Conservation (phyloP, 768 basidiomycete species). For the Rhodocollybia butyracea region DNA sequence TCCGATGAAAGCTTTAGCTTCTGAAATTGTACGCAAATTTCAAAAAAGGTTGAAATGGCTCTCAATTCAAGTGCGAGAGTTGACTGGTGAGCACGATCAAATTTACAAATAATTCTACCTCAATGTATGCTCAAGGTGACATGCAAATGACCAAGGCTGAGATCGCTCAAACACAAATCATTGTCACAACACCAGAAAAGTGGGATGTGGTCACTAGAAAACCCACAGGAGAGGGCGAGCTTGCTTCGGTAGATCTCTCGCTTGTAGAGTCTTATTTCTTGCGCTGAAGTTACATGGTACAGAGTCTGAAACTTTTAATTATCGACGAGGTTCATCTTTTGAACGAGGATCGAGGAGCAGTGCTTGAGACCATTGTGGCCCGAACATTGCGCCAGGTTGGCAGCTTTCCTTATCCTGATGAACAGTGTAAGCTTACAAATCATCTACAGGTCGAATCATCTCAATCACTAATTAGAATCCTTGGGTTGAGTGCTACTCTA, state of each 20-base stretch:
- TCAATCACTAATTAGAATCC: conserved; percentile 93
- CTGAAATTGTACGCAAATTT: conserved; percentile 92
- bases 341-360: conserved; percentile 97
- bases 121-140: conserved; percentile 53
- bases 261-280: neutral
- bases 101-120: conserved; percentile 8
- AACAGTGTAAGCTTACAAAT: neutral
- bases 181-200: conserved; percentile 98
- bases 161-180: conserved; percentile 93
- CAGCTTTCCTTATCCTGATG: neutral
- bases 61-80: conserved; percentile 78
- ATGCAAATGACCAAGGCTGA: conserved; percentile 96
- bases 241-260: conserved; percentile 70
- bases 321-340: conserved; percentile 97
- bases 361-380: conserved; percentile 97
- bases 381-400: conserved; percentile 86
- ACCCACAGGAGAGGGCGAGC: conserved; percentile 93
- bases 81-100: conserved; percentile 60
- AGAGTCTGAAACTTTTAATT: conserved; percentile 92
- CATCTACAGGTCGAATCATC: conserved; percentile 81
- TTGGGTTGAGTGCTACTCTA: conserved; percentile 93
- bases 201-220: conserved; percentile 99
- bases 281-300: neutral
- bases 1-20: conserved; percentile 97
- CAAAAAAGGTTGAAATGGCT: conserved; percentile 90